phyloP scores from a whole-genome alignment of 352 stramenopile species.

The Pilasporangium apinafurcum region DNA sequence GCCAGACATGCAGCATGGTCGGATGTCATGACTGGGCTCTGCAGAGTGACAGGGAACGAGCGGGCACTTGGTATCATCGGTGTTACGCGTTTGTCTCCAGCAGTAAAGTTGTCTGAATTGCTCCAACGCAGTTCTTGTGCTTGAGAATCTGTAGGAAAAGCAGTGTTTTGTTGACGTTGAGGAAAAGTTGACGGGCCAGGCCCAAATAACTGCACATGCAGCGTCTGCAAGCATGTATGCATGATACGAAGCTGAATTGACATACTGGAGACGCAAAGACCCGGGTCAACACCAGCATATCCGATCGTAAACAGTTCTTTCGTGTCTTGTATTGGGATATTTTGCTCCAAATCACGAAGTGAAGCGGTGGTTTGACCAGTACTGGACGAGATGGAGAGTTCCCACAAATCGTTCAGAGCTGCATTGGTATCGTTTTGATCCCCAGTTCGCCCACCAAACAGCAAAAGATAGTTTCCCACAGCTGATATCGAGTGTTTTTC shows the following conservation, averaged over 20 bases:
- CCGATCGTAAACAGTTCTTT: conserved; percentile 40
- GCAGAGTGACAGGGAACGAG: conserved; percentile 45
- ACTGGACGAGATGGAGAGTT: conserved; percentile 42
- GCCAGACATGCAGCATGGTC: conserved; percentile 12
- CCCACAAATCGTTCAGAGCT: conserved; percentile 57
- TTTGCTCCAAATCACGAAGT: conserved; percentile 29
- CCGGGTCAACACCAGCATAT: conserved; percentile 16
- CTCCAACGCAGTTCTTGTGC: conserved; percentile 38
- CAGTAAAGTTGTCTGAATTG: conserved; percentile 14
- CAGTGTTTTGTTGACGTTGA: conserved; percentile 29
- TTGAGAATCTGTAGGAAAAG: conserved; percentile 30
- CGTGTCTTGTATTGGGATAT: conserved; percentile 37
- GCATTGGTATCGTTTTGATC: conserved; percentile 13
- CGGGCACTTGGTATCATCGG: conserved; percentile 24
- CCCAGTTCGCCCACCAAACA: conserved; percentile 48
- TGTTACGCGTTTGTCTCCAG: conserved; percentile 21
- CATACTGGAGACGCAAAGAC: conserved; percentile 43
- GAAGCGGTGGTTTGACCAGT: conserved; percentile 19
- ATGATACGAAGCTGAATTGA: conserved; percentile 43
- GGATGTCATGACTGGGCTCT: conserved; percentile 30
- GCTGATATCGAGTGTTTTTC: conserved; percentile 60
- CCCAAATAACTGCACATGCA: conserved; percentile 50
- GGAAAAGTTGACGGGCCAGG: conserved; percentile 51
- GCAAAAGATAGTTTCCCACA: conserved; percentile 32
- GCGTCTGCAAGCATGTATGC: conserved; percentile 43